Evolutionary conservation across 1,139 yeast species (phyloP).

Genomic region (Williopsis jadinii): DNA sequence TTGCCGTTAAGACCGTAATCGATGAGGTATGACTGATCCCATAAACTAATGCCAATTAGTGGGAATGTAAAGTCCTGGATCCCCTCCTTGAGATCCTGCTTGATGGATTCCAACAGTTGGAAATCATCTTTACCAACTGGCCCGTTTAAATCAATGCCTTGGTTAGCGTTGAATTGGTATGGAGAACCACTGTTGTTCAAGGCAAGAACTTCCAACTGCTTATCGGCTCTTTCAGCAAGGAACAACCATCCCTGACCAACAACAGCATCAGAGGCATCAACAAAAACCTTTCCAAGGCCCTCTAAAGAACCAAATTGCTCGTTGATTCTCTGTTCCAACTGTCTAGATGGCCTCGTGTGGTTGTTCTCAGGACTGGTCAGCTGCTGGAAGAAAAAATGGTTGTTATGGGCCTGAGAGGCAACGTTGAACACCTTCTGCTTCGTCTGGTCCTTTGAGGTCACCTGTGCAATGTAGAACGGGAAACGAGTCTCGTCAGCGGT

Average conservation of each 20-base stretch:
- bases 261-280: slow-evolving; percentile 41
- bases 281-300: slow-evolving; percentile 30
- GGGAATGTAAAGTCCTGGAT: slow-evolving; percentile 67
- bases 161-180: slow-evolving; percentile 69
- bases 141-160: slow-evolving; percentile 69
- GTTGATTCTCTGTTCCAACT: slow-evolving; percentile 27
- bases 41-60: slow-evolving; percentile 67
- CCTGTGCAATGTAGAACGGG: slow-evolving; percentile 70
- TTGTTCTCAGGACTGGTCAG: slow-evolving; percentile 31
- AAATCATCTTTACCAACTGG: slow-evolving; percentile 52
- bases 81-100: slow-evolving; percentile 33
- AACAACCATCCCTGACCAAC: slow-evolving; percentile 79
- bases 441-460: slow-evolving; percentile 64
- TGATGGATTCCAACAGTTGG: slow-evolving; percentile 39
- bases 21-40: slow-evolving; percentile 80
- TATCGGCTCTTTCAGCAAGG: slow-evolving; percentile 67
- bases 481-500: slow-evolving; percentile 73
- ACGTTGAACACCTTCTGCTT: slow-evolving; percentile 71
- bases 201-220: slow-evolving; percentile 54
- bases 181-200: slow-evolving; percentile 91
- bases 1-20: slow-evolving; percentile 84
- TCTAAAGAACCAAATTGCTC: slow-evolving; percentile 22
- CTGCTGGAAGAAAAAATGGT: slow-evolving; percentile 81
- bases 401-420: slow-evolving; percentile 90
- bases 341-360: slow-evolving; percentile 41